Evolutionary conservation across 257 asterid species (phyloP).

Genomic region (Solanum etuberosum): DNA sequence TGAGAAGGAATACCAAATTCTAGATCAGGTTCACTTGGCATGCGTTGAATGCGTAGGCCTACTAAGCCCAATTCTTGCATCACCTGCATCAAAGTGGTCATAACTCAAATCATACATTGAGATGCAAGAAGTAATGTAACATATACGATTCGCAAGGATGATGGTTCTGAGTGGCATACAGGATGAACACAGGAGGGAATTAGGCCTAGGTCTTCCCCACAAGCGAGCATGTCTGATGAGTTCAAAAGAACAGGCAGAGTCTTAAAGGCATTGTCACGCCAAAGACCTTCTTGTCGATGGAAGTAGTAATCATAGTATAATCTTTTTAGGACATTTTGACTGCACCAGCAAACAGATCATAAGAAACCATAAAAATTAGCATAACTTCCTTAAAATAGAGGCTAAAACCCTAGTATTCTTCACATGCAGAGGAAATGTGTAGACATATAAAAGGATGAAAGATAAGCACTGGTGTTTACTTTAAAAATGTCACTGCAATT

Average conservation of each 20-base stretch:
- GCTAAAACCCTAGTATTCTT: neutral
- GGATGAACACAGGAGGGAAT: constrained; percentile 96
- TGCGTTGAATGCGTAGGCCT: constrained; percentile 91
- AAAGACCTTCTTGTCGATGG: constrained; percentile 80
- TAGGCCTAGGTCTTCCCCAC: constrained; percentile 98
- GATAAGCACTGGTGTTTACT: neutral
- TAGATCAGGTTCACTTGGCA: constrained; percentile 74
- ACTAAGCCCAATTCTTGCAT: constrained; percentile 90
- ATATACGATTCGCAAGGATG: neutral
- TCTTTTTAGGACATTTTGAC: constrained; percentile 69
- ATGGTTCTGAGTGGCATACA: constrained; percentile 28
- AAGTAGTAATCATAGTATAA: constrained; percentile 86
- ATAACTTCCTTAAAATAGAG: neutral
- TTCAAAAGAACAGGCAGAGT: constrained; percentile 88
- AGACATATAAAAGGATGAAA: neutral
- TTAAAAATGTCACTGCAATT: neutral
- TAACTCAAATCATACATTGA: neutral
- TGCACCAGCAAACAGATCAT: constrained; percentile 21
- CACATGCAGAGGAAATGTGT: neutral
- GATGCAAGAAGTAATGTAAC: neutral
- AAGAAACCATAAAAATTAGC: constrained; percentile 2
- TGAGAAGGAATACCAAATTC: constrained; percentile 98
- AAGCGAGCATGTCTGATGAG: constrained; percentile 97
- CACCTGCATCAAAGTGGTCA: constrained; percentile 45
- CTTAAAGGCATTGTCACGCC: constrained; percentile 91